Conservation (phyloP, 2,329 filamentous ascomycete genomes). For the Diaporthe amygdali region DNA sequence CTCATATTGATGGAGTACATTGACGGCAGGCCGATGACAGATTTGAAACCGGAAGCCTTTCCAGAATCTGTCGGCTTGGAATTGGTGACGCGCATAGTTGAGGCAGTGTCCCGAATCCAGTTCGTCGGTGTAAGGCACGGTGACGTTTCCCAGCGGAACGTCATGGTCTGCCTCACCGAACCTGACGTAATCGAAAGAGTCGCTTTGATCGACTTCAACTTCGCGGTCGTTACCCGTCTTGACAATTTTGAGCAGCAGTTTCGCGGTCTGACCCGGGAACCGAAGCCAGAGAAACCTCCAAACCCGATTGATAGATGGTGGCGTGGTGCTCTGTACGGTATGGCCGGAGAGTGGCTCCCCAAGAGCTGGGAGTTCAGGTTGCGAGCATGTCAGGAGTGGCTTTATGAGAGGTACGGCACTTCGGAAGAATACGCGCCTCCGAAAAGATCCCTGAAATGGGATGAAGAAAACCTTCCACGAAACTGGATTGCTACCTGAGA, state of each 20-base stretch:
- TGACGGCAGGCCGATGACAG: not conserved
- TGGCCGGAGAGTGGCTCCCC: not conserved
- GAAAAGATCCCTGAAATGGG: not conserved
- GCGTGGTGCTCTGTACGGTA: not conserved
- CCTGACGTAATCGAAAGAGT: not conserved
- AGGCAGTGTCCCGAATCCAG: fast-evolving
- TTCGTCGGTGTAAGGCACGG: not conserved
- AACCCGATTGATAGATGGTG: not conserved
- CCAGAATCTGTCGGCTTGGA: not conserved
- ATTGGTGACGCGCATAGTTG: not conserved
- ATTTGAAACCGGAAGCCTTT: not conserved
- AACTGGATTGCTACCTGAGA: not conserved
- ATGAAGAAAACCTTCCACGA: not conserved
- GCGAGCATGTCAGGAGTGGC: not conserved
- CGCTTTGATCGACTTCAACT: not conserved
- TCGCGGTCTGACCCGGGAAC: not conserved
- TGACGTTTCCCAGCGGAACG: not conserved
- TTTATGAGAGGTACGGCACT: not conserved
- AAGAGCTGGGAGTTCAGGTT: not conserved
- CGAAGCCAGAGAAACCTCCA: not conserved
- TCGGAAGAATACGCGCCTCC: not conserved
- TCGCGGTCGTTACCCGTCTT: not conserved
- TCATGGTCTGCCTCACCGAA: not conserved
- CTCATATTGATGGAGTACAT: constrained; percentile 7
- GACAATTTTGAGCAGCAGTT: not conserved